These are phyloP conservation scores for Brassica cretica DNA, from an alignment of 345 rosid genomes.

Conservation along the genomic window DNA sequence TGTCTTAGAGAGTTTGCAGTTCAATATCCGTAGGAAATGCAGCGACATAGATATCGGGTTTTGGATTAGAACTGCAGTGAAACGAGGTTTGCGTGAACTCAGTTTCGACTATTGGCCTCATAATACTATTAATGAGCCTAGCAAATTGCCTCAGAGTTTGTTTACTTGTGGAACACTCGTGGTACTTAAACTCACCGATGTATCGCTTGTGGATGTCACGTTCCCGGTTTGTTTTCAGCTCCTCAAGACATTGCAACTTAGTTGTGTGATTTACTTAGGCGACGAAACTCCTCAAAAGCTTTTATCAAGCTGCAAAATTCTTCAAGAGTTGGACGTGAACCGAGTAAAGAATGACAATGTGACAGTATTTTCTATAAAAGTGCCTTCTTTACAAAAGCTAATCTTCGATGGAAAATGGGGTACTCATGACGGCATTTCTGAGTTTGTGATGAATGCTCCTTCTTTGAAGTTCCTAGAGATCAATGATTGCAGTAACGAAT, in stretches of 20 bases:
- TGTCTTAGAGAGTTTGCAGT: constrained; percentile 19
- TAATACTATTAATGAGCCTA: not conserved
- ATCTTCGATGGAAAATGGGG: not conserved
- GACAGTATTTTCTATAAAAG: not conserved
- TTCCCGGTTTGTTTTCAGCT: not conserved
- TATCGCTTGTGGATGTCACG: constrained; percentile 5
- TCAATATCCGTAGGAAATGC: not conserved
- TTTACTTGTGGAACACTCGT: constrained; percentile 18
- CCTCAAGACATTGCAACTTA: constrained; percentile 6
- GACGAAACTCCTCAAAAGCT: constrained; percentile 9
- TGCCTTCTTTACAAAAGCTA: constrained; percentile 10
- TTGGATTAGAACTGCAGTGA: constrained; percentile 10
- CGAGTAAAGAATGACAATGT: not conserved
- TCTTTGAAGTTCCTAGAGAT: constrained; percentile 8
- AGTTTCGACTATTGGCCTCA: not conserved
- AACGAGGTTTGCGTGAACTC: constrained; percentile 22
- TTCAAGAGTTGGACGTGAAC: not conserved
- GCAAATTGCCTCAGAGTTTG: constrained; percentile 22
- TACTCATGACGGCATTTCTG: not conserved
- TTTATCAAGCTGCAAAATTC: constrained; percentile 12
- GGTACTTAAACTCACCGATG: not conserved
- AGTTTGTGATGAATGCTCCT: constrained; percentile 12
- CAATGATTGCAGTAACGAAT: not conserved
- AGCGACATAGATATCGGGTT: constrained; percentile 4
- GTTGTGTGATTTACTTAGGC: not conserved